Percentiles rank a stretch among this genome's conserved stretches.
Evolutionary conservation across 306 rosid species (phyloP).

Genomic region (Dalbergia cochinchinensis): DNA sequence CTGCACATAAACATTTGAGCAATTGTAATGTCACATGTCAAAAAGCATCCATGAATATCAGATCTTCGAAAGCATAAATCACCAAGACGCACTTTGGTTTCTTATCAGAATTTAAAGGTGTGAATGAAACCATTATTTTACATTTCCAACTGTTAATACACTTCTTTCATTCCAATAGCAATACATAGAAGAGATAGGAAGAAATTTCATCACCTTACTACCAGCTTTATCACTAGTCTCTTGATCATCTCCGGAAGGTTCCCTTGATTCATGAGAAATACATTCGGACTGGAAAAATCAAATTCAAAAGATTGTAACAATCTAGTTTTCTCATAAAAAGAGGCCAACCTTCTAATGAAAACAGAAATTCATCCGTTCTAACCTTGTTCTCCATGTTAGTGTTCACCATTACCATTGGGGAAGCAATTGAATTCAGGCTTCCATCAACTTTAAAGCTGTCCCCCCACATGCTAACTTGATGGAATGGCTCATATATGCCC

Average conservation of each 20-base stretch:
- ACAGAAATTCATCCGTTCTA: slow-evolving; percentile 14
- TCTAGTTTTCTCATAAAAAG: slow-evolving; percentile 13
- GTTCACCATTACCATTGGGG: slow-evolving; percentile 60
- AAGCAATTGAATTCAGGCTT: slow-evolving; percentile 51
- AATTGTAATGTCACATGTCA: slow-evolving; percentile 1
- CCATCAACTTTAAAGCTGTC: slow-evolving; percentile 62
- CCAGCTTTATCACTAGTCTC: slow-evolving; percentile 54
- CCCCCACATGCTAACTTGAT: slow-evolving; percentile 72
- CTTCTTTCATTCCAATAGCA: background rate
- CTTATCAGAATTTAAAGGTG: slow-evolving; percentile 18
- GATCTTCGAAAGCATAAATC: slow-evolving; percentile 26
- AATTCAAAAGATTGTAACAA: slow-evolving; percentile 32
- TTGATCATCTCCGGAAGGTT: slow-evolving; percentile 63
- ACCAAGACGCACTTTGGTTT: background rate
- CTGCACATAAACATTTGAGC: slow-evolving; percentile 47
- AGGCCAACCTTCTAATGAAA: slow-evolving; percentile 18
- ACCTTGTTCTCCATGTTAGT: slow-evolving; percentile 62
- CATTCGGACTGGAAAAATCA: slow-evolving; percentile 58
- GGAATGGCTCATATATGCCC: slow-evolving; percentile 86
- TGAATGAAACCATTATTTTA: background rate
- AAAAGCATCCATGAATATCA: slow-evolving; percentile 11
- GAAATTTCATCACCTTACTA: slow-evolving; percentile 66
- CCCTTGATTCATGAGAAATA: slow-evolving; percentile 60
- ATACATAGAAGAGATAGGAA: slow-evolving; percentile 1
- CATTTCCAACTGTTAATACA: background rate